Evolutionary conservation across 2,329 filamentous ascomycete genomes (phyloP).

Genomic region (Ilyonectria robusta): DNA sequence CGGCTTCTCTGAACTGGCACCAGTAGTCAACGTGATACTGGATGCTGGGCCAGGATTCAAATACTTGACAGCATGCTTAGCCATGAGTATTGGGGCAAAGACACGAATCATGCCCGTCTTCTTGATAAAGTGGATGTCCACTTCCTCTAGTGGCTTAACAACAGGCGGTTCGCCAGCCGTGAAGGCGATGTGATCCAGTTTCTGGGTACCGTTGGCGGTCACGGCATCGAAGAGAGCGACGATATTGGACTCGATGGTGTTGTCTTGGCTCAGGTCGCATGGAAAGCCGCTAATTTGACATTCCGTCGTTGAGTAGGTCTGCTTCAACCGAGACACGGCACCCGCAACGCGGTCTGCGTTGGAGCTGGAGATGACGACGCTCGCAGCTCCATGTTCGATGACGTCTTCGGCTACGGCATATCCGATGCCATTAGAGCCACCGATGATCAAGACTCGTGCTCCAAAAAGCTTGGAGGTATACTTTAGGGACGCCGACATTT

Average conservation of each 20-base stretch:
- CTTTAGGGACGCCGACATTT: not conserved
- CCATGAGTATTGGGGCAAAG: conserved; percentile 37
- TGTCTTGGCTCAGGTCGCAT: conserved; percentile 33
- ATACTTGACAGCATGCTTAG: conserved; percentile 38
- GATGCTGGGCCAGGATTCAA: conserved; percentile 31
- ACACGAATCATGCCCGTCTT: conserved; percentile 39
- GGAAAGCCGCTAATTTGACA: conserved; percentile 35
- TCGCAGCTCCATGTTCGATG: conserved; percentile 32
- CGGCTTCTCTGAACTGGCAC: conserved; percentile 32
- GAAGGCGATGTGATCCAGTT: conserved; percentile 40
- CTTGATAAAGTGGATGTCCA: conserved; percentile 28
- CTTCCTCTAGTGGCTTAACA: conserved; percentile 33
- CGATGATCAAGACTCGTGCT: conserved; percentile 30
- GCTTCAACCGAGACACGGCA: conserved; percentile 31
- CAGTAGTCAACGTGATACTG: conserved; percentile 38
- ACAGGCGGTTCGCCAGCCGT: conserved; percentile 37
- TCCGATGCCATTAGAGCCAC: conserved; percentile 41
- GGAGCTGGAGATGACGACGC: conserved; percentile 36
- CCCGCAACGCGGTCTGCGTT: conserved; percentile 25
- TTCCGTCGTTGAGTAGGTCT: conserved; percentile 23
- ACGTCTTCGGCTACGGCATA: conserved; percentile 41
- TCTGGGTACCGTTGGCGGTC: conserved; percentile 25
- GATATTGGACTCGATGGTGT: conserved; percentile 34
- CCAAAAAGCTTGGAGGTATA: not conserved
- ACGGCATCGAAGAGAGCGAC: conserved; percentile 14